Percentiles rank a stretch among this genome's conserved stretches.
These are phyloP conservation scores for Sugiyamaella grinbergsii DNA, from an alignment of 1,139 yeast species.

Conservation along the genomic window DNA sequence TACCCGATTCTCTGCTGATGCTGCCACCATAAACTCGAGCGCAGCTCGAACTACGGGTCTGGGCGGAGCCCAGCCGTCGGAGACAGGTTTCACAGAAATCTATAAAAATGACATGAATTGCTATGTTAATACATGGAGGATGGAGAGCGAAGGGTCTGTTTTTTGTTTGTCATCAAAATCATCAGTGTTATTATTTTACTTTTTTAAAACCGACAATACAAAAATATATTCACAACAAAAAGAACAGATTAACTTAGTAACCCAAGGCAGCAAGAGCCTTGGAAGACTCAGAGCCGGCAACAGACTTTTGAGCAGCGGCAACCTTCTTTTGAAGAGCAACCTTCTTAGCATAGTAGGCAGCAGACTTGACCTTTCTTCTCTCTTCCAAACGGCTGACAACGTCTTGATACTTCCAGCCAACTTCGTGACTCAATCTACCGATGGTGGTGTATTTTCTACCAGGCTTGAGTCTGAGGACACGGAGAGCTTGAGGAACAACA, in stretches of 20 bases:
- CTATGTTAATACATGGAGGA: conserved; percentile 10
- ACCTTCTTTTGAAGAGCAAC: conserved; percentile 92
- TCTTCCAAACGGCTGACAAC: conserved; percentile 97
- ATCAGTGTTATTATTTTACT: conserved; percentile 19
- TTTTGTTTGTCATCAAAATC: conserved; percentile 13
- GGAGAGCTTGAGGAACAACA: conserved; percentile 99
- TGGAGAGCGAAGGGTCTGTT: not conserved
- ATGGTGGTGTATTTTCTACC: conserved; percentile 99
- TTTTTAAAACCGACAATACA: conserved; percentile 18
- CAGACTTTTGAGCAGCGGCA: conserved; percentile 78
- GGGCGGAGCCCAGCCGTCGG: conserved; percentile 10
- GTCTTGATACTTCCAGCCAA: conserved; percentile 99
- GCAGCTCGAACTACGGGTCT: conserved; percentile 1
- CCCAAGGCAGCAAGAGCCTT: conserved; percentile 78
- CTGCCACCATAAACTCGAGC: too few species aligned
- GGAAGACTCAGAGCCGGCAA: conserved; percentile 72
- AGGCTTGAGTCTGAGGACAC: conserved; percentile 98
- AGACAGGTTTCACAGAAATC: conserved; percentile 2
- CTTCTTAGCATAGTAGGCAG: conserved; percentile 99
- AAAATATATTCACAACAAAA: conserved; percentile 17
- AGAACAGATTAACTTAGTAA: conserved; percentile 50
- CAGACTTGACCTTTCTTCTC: conserved; percentile 99
- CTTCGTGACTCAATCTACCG: conserved; percentile 93
- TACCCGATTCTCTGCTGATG: too few species aligned
- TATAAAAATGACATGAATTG: conserved; percentile 3